Evolutionary conservation across 2,329 filamentous ascomycete genomes (phyloP), one percentile per base, ranked within the genome.

Genomic region (Talaromyces sp.): DNA sequence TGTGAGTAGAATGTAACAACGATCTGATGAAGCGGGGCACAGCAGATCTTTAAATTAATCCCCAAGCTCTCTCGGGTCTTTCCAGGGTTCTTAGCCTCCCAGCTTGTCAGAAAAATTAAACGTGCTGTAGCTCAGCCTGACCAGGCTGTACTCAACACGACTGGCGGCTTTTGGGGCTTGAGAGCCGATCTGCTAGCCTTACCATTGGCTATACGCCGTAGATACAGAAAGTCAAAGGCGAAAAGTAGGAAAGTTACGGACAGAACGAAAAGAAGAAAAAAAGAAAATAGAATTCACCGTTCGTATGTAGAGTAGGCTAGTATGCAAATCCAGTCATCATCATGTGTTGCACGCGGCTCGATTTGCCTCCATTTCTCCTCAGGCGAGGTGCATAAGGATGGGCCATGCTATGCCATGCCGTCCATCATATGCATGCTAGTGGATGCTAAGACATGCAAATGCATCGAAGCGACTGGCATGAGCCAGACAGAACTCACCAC

Each of bases 301-400:
- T 35, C 27, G 31, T 60, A 43, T 31, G 25, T 15, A 58, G 27
- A 52, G 10, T 13, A 56, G n/a, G 52, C 52, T 56, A 25, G 52
- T 37, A 56, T 35, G 10, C n/a, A 56, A 11, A 11, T 56, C 50
- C 13, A 35, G 27, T 33, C 27, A 56, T 35, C 31, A 43, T 58
- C 56, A 58, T 58, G 56, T 45, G 56, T 59, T 54, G 50, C 56
- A 58, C 3, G 56, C 37, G 56, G 56, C 37, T 59, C 56, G 39
- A 59, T 59, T 59, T 59, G 35, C 56, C 56, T 59, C 37, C 56
- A 45, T 33, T 59, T 59, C 39, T 59, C 37, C 56, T 45, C 56
- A 59, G 39, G 27, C 35, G 56, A 43, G 25, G 56, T 59, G 56
- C 56, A 33, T 59, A 3, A 31, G 27, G 27, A 52, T 52, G 47